Evolutionary conservation across 2,329 filamentous ascomycete species (phyloP).

Genomic region (Ceratocystis cacaofunesta): DNA sequence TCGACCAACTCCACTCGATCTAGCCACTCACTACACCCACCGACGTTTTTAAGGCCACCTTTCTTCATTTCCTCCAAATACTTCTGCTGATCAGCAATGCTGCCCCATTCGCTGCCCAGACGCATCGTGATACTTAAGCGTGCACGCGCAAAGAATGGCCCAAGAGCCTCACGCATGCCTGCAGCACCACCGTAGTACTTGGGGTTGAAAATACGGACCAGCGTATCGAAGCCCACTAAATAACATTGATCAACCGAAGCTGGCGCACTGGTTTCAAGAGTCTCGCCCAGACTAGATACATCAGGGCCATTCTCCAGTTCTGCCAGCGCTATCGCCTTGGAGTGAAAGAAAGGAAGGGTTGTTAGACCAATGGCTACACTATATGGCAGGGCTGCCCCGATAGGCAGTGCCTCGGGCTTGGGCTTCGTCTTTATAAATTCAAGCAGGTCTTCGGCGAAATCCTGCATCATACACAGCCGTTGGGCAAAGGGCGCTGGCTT

Average conservation of each 20-base stretch:
- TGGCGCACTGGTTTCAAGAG: neutral
- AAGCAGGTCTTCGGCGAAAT: conserved; percentile 45
- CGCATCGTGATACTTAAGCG: conserved; percentile 49
- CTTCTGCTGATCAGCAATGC: conserved; percentile 26
- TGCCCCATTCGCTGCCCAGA: conserved; percentile 45
- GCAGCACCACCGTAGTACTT: conserved; percentile 47
- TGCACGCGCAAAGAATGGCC: conserved; percentile 48
- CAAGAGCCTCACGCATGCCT: conserved; percentile 29
- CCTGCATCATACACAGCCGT: conserved; percentile 55
- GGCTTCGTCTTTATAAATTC: neutral
- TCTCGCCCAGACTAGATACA: conserved; percentile 8
- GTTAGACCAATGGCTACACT: conserved; percentile 54
- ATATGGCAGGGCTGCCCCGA: neutral
- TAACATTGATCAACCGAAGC: conserved; percentile 42
- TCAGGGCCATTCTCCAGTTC: conserved; percentile 35
- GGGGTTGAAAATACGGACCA: conserved; percentile 55
- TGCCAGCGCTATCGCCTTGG: conserved; percentile 44
- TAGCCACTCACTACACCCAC: conserved; percentile 34
- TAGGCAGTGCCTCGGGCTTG: neutral
- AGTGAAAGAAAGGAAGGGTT: conserved; percentile 56
- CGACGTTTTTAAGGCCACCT: conserved; percentile 18
- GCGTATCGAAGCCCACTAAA: conserved; percentile 61
- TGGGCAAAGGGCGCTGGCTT: conserved; percentile 54
- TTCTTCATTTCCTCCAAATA: conserved; percentile 37
- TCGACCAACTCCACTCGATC: conserved; percentile 42